phyloP scores from a whole-genome alignment of 106 monocot species.

The Triglochin maritima region DNA sequence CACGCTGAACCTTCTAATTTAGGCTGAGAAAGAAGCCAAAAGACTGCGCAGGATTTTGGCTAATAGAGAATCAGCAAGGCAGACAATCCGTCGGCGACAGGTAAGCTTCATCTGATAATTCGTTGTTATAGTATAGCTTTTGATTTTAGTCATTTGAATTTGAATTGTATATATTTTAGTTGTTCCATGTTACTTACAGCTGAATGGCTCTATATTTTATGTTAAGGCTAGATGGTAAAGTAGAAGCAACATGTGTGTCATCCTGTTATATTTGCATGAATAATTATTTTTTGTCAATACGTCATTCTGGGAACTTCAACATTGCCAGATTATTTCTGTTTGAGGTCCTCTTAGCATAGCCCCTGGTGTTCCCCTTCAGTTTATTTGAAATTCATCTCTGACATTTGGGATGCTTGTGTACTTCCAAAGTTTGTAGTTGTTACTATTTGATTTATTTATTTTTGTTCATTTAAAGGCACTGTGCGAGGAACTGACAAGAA shows the following conservation, averaged over 20 bases:
- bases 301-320: too few species aligned
- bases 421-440: too few species aligned
- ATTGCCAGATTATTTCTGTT: too few species aligned
- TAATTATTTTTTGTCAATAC: too few species aligned
- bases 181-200: not conserved
- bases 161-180: not conserved
- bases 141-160: not conserved
- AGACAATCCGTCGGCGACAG: slow-evolving; percentile 79
- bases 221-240: too few species aligned
- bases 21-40: slow-evolving; percentile 81
- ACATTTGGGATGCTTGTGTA: too few species aligned
- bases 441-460: not conserved
- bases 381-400: too few species aligned
- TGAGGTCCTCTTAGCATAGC: too few species aligned
- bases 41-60: slow-evolving; percentile 61
- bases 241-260: too few species aligned
- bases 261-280: too few species aligned
- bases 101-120: slow-evolving; percentile 15
- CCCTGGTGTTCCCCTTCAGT: too few species aligned
- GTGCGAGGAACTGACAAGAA: slow-evolving; percentile 50
- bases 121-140: not conserved
- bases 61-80: slow-evolving; percentile 89
- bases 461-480: slow-evolving; percentile 33
- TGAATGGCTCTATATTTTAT: too few species aligned
- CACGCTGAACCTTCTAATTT: slow-evolving; percentile 1